Evolutionary conservation across 2,329 filamentous ascomycete species (phyloP), one percentile per base, ranked within the genome.

Genomic region (Fusarium tjaetaba): DNA sequence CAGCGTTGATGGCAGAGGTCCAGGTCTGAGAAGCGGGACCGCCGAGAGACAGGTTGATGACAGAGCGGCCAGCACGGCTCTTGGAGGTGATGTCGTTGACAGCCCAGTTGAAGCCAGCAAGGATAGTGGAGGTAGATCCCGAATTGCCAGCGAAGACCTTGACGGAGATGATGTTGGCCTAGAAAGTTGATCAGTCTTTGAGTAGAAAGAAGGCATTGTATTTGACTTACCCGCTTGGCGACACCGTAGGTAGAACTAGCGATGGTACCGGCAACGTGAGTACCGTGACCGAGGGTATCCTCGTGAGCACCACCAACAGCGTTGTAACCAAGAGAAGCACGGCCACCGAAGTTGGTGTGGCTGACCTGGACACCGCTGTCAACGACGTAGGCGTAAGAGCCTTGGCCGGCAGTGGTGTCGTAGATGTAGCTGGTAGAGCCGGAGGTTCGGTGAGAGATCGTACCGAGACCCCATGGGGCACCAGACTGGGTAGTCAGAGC

Each of bases 311-410:
- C 79, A 34, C 78, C 73, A 34, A 75, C 81, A 56, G 78, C 84
- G 81, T 84, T 85, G 75, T 77, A 79, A 26, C 82, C 79, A 65
- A 80, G 83, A 60, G 79, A 80, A 38, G 84, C 86, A 41, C 85
- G 85, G 56, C 83, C 85, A 71, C 85, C 82, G 72, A 87, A 89
- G 78, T 89, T 84, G 39, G 76, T 71, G 80, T 92, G 90, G 11
- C 84, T 81, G 24, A 82, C 81, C 58, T 82, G 80, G 74, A 92
- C 88, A 73, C 90, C 90, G 8, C 88, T 91, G 80, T 92, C 90
- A 53, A 92, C 86, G 24, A 92, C 81, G 77, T 88, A 92, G 55
- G 85, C 86, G 30, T 87, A 90, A 73, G 87, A 86, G 36, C 86
- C 86, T 65, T 83, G 51, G 28, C 88, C 88, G 38, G 85, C 86